phyloP scores from a whole-genome alignment of 2,329 filamentous ascomycete species.

The Cladobotryum mycophilum region DNA sequence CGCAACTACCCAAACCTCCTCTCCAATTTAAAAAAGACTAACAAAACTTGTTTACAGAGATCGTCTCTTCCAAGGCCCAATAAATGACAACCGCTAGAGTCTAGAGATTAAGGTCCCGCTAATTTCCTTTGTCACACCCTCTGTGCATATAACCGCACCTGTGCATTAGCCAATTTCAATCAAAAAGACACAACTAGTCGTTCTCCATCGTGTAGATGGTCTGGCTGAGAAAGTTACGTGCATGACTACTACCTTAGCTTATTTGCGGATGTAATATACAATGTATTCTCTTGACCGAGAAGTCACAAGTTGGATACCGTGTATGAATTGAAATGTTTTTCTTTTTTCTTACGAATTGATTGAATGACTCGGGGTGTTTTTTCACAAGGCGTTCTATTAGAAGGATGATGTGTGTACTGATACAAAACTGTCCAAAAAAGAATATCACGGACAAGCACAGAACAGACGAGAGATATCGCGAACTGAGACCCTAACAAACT shows the following conservation, averaged over 20 bases:
- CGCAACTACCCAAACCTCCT: background rate
- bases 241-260: constrained; percentile 5
- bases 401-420: no score
- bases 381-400: no score
- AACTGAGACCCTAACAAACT: no score
- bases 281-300: constrained; percentile 3
- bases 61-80: constrained; percentile 58
- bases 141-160: constrained; percentile 53
- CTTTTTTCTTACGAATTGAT: no score
- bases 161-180: constrained; percentile 54
- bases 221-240: constrained; percentile 10
- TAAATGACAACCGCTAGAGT: constrained; percentile 41
- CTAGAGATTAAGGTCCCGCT: constrained; percentile 29
- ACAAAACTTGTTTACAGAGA: constrained; percentile 41
- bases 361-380: no score
- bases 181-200: constrained; percentile 25
- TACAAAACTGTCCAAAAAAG: no score
- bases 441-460: no score
- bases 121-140: constrained; percentile 47
- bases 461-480: no score
- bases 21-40: constrained; percentile 22
- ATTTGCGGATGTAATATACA: constrained; percentile 6
- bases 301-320: background rate
- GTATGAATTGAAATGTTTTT: no score
- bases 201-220: constrained; percentile 3